Base-by-base conservation (phyloP, 192 early-diverging fungal species). In the Coemansia sp. region DNA sequence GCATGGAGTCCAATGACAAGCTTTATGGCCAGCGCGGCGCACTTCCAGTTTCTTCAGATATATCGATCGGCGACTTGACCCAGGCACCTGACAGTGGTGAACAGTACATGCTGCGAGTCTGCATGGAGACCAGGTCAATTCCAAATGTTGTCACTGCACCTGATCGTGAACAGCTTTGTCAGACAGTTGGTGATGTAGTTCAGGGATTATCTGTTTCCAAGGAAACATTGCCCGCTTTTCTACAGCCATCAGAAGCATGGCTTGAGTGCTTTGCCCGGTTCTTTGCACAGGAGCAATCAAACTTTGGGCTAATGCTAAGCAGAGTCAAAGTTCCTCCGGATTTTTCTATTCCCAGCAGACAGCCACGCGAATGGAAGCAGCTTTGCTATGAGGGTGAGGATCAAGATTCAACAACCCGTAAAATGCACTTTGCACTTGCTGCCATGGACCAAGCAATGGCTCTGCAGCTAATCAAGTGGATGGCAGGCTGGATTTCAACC, bases 101-200 rank as follows among this genome's bases (percentile, higher is more conserved):
- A 53, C 75, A 77, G 45, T 77, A 77, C 54, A 58, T 77, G 64
- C 64, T 77, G 8, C 68, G 75, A 19, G 75, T 77, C 5, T 48
- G 63, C 21, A 46, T 64, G 46, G 75, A 77, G 31, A 50, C 69
- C 2, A 48, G 32, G 23, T 62, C 64, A 5, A 59, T 59, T 11
- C 75, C 75, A 18, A 56, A 35, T 6, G 51, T 77, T 11, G 54
- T 55, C 0, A 48, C 60, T 21, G 68, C 60, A 5, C 56, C 29
- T 8, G 47, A 60, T 32, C 65, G 65, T 21, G 47, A 60, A 4
- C 30, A 64, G 52, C 33, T 52, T 19, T 52, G 56, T 7, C 45
- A 55, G 7, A n/a, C 48, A n/a, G 7, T 30, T 11, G 24, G 21
- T 18, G 3, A 0, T 16, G 19, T 14, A 8, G 5, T 6, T 8